Base-by-base conservation (phyloP, 441 rosid genomes). In the Adansonia gregorii region DNA sequence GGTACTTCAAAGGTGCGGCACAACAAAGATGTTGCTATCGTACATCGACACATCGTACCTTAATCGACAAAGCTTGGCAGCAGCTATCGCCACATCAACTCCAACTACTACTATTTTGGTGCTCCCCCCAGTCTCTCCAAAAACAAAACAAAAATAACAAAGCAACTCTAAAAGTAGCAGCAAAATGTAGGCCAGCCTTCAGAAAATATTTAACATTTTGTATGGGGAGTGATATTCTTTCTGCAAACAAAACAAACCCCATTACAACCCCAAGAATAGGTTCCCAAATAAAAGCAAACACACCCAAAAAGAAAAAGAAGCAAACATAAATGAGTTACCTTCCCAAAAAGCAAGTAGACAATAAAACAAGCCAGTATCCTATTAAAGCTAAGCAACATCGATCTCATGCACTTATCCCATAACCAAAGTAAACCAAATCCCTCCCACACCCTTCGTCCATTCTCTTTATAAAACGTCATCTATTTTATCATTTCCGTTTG, bases 401-500 rank as follows among this genome's bases (percentile, higher is more conserved):
- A 31, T 31, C 59, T 55, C 22, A 55, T 55, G 55, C 58, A 31
- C 70, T 45, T 80, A 61, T 35, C 46, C 64, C 70, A 49, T 58
- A 8, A 35, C 48, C 75, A 6, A 24, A 48, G 9, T 31, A 31
- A 31, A 31, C 35, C 35, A 31, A 31, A 31, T 31, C 35, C 35
- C 35, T 48, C 73, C 14, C 51, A 43, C 69, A 2, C 19, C 27
- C 24, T 17, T 39, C 9, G 51, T 52, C 43, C 72, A 51, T 8
- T 14, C 67, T 31, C 19, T 78, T 79, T 73, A 86, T 79, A 72
- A 78, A 74, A 78, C 80, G 68, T 19, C 74, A 64, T 35, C 81
- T 20, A 85, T 54, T 77, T 74, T 79, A 41, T 79, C 89, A 81
- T 58, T 83, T 56, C 82, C 97, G 75, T 87, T 85, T 19, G 20